Conservation (phyloP, 1,284 basidiomycete genomes). For the Mycena citricolor region DNA sequence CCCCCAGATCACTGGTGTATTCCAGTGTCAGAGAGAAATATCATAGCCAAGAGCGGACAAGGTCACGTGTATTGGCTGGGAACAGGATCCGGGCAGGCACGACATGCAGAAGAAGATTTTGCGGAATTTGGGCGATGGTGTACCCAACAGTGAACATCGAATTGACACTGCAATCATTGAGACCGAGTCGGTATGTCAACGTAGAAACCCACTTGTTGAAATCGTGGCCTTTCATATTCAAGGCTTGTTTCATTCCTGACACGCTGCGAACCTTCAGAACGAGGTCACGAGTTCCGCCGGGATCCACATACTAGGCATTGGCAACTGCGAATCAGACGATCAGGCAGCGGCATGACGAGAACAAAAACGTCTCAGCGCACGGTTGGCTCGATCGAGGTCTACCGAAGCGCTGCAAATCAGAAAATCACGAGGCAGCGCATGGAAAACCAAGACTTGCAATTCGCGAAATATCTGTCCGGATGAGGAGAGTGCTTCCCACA, state of each 20-base stretch:
- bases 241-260: conserved; percentile 80
- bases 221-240: conserved; percentile 68
- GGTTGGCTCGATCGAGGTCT: conserved; percentile 64
- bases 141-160: conserved; percentile 74
- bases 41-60: background rate
- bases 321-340: conserved; percentile 33
- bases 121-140: conserved; percentile 72
- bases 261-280: conserved; percentile 35
- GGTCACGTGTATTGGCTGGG: conserved; percentile 18
- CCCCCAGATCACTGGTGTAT: conserved; percentile 15
- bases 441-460: conserved; percentile 7
- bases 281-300: background rate
- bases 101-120: conserved; percentile 34
- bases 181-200: conserved; percentile 11
- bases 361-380: background rate
- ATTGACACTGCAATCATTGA: conserved; percentile 53
- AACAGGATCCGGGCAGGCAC: conserved; percentile 20
- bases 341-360: background rate
- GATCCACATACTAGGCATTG: conserved; percentile 52
- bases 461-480: conserved; percentile 19
- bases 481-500: background rate
- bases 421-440: no score
- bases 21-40: background rate
- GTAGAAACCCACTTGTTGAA: conserved; percentile 51
- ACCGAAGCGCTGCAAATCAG: conserved; percentile 1